These are phyloP conservation scores for Calonectria ilicicola DNA, from an alignment of 2,329 filamentous ascomycete genomes.

Conservation along the genomic window DNA sequence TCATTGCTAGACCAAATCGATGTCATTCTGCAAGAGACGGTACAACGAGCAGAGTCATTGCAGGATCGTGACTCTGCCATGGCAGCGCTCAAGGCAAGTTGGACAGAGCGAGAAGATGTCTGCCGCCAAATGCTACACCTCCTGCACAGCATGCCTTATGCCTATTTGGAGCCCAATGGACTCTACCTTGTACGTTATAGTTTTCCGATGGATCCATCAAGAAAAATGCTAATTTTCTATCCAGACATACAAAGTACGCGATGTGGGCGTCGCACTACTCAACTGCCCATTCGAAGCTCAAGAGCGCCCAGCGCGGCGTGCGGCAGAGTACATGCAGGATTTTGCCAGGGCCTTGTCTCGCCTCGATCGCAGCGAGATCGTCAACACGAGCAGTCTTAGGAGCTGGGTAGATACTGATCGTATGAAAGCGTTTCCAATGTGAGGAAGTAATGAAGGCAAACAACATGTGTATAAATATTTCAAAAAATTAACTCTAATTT, in stretches of 20 bases:
- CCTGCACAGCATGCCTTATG: constrained; percentile 47
- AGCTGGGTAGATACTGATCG: constrained; percentile 44
- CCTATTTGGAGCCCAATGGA: constrained; percentile 49
- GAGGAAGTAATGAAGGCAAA: background rate
- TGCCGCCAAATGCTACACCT: constrained; percentile 51
- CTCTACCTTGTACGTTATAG: constrained; percentile 43
- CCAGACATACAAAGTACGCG: constrained; percentile 49
- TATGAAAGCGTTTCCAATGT: background rate
- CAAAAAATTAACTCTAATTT: too few relatives aligned
- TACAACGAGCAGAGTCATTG: background rate
- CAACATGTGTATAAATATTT: background rate
- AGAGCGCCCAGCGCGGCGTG: constrained; percentile 38
- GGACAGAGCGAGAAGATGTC: constrained; percentile 50
- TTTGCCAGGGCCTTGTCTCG: constrained; percentile 43
- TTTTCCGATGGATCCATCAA: background rate
- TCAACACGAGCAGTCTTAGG: constrained; percentile 46
- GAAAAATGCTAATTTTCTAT: background rate
- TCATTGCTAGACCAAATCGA: constrained; percentile 50
- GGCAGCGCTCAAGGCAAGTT: constrained; percentile 34
- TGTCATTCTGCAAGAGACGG: constrained; percentile 32
- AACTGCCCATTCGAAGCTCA: constrained; percentile 47
- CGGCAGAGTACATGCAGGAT: constrained; percentile 44
- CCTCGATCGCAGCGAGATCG: constrained; percentile 47
- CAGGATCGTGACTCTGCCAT: background rate
- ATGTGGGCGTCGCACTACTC: constrained; percentile 49